These are phyloP conservation scores for Fusarium aywerte DNA, from an alignment of 2,329 filamentous ascomycete species.

Conservation along the genomic window DNA sequence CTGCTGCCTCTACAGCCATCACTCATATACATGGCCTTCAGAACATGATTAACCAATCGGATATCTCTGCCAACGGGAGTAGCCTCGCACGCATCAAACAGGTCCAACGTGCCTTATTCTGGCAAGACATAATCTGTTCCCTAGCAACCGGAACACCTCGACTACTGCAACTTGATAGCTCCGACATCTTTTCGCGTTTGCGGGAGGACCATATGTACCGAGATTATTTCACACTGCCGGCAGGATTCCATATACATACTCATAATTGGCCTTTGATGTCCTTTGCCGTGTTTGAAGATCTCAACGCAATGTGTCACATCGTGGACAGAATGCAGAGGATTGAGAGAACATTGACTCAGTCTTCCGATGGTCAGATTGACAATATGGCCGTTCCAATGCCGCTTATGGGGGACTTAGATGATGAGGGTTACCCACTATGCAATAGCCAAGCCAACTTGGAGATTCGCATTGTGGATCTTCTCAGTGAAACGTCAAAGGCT, in stretches of 20 bases:
- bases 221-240: background rate
- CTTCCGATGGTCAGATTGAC: rapidly evolving
- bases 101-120: conserved; percentile 4
- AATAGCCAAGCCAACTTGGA: conserved; percentile 14
- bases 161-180: background rate
- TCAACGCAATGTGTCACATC: background rate
- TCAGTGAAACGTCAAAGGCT: background rate
- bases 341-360: rapidly evolving
- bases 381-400: rapidly evolving
- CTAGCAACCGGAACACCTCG: background rate
- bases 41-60: background rate
- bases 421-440: conserved; percentile 1
- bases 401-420: conserved; percentile 11
- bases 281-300: background rate
- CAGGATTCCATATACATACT: rapidly evolving
- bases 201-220: background rate
- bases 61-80: too few relatives aligned
- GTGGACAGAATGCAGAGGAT: background rate
- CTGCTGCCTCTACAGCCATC: background rate
- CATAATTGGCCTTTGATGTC: background rate
- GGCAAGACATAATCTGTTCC: conserved; percentile 17
- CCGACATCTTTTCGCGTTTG: background rate
- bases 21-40: conserved; percentile 5
- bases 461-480: conserved; percentile 5
- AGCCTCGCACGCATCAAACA: background rate